Evolutionary conservation across 805 yeast species (phyloP), one percentile per base, ranked within the genome.

Genomic region (Candida koratica): DNA sequence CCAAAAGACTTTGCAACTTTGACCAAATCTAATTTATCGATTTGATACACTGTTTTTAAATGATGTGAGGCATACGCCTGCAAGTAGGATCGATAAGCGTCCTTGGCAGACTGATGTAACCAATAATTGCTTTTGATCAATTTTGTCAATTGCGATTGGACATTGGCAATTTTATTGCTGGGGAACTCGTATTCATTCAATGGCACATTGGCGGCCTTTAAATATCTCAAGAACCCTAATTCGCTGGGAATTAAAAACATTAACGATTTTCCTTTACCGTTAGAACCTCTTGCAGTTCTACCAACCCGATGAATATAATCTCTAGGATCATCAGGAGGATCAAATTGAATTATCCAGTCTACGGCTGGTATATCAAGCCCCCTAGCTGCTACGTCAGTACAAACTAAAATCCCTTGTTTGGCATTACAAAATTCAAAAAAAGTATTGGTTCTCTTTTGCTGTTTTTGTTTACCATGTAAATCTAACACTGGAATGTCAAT

Each of bases 281-380:
- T 56, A 15, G 82, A 66, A 46, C 95, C 95, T 71, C 98, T 82
- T 24, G 98, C 99, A 17, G 99, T 93, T 72, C 99, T 82, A 48
- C 99, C 99, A 24, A 93, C 98, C 64, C 99, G 80, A 68, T 93
- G 99, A 49, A 93, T 93, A 61, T 93, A 93, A 65, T 93, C 97
- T 67, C 97, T 81, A 64, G 98, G 98, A 67, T 93, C 98, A 81
- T 93, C 98, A 60, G 98, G 98, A 38, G 98, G 98, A 61, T 93
- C 99, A 56, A 87, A 93, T 70, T 93, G 98, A 47, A 93, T 84
- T 55, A 93, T 93, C 98, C 98, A 93, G 68, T 94, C 98, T 37
- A 93, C 98, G 18, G 94, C 82, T 36, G 99, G 99, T 50, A 93
- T 93, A 69, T 93, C 99, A 48, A 93, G 77, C 16, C 99, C 99